phyloP scores from a whole-genome alignment of 331 rosid genomes.

The Acacia pycnantha region DNA sequence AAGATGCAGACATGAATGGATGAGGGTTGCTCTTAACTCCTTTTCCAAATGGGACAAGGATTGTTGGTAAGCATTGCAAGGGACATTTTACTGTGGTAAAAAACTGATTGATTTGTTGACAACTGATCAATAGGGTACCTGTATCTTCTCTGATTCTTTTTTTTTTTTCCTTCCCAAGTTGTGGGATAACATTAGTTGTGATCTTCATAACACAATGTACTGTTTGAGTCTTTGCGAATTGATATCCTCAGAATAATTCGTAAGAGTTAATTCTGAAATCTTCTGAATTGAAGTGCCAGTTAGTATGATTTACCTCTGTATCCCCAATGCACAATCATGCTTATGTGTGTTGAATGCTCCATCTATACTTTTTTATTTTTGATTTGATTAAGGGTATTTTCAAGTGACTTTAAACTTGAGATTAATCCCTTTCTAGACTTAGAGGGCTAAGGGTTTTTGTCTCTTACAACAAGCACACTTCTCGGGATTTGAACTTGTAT shows the following conservation, averaged over 20 bases:
- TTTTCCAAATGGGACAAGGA: slow-evolving; percentile 71
- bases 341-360: background rate
- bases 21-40: slow-evolving; percentile 76
- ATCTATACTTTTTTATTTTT: no score
- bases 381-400: no score
- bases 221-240: background rate
- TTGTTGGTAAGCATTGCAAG: slow-evolving; percentile 29
- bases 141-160: background rate
- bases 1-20: slow-evolving; percentile 84
- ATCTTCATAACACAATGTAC: slow-evolving; percentile 24
- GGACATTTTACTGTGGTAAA: slow-evolving; percentile 17
- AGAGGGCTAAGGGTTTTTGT: no score
- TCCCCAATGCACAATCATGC: background rate
- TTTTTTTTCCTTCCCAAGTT: background rate
- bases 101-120: slow-evolving; percentile 26
- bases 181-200: slow-evolving; percentile 23
- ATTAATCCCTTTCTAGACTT: no score
- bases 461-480: no score
- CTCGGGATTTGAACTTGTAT: no score
- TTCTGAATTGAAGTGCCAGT: background rate
- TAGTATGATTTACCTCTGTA: background rate
- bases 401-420: no score
- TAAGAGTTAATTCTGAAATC: slow-evolving; percentile 2
- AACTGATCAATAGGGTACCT: slow-evolving; percentile 25
- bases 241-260: slow-evolving; percentile 35